Conservation (phyloP, 1,139 yeast species). For the Pichia sp. region DNA sequence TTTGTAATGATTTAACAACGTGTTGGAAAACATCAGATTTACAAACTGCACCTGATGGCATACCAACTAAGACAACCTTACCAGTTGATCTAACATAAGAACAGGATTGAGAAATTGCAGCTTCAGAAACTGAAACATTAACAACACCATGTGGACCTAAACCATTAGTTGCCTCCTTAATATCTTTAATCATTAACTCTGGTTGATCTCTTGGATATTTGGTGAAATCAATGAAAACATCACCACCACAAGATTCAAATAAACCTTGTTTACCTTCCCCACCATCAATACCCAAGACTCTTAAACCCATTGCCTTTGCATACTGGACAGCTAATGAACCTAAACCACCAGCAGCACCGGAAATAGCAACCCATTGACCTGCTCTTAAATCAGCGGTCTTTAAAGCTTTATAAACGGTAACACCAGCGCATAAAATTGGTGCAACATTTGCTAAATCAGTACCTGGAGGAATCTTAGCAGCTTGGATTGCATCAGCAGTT, state of each 20-base stretch:
- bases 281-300: constrained; percentile 72
- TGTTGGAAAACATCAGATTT: constrained; percentile 57
- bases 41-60: constrained; percentile 67
- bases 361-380: constrained; percentile 75
- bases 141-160: constrained; percentile 68
- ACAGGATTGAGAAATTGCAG: constrained; percentile 63
- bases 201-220: constrained; percentile 25
- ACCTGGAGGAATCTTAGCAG: constrained; percentile 67
- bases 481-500: constrained; percentile 81
- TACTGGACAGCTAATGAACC: constrained; percentile 78
- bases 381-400: constrained; percentile 60
- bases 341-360: constrained; percentile 84
- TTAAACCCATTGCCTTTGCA: constrained; percentile 76
- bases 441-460: constrained; percentile 69
- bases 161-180: constrained; percentile 57
- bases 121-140: constrained; percentile 73
- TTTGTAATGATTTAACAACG: constrained; percentile 57
- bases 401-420: constrained; percentile 78
- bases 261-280: constrained; percentile 59
- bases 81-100: constrained; percentile 69
- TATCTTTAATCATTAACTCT: constrained; percentile 46
- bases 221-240: constrained; percentile 60
- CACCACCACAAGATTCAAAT: constrained; percentile 59
- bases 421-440: constrained; percentile 79
- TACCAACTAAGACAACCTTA: constrained; percentile 73